Percentiles rank a stretch among this genome's conserved stretches.
phyloP scores from a whole-genome alignment of 2,329 filamentous ascomycete species.

The Xylaria sp. region DNA sequence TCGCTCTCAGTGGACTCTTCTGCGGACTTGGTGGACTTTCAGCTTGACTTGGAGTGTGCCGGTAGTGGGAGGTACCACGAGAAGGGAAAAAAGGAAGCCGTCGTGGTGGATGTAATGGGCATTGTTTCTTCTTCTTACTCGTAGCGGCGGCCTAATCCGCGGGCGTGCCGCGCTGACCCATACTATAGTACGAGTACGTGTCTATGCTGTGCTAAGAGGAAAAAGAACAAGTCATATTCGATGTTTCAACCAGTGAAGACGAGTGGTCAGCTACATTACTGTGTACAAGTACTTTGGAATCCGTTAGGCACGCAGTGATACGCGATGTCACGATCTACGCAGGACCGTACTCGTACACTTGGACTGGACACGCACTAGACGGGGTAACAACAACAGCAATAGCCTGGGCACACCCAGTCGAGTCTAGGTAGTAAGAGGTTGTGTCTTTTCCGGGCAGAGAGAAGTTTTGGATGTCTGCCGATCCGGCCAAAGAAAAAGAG shows the following conservation, averaged over 20 bases:
- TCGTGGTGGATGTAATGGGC: neutral
- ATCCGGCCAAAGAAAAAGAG: neutral
- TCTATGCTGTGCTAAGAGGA: neutral
- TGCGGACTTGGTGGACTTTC: neutral
- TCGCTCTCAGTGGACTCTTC: neutral
- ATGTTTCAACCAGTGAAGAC: neutral
- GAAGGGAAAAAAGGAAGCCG: conserved; percentile 3
- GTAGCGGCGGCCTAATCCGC: conserved; percentile 16
- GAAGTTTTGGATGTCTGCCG: neutral
- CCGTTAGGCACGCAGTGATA: neutral
- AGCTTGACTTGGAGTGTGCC: neutral
- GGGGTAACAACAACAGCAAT: neutral
- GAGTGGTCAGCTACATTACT: neutral
- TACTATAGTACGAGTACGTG: neutral
- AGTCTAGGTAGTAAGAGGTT: neutral
- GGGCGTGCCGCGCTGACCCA: neutral
- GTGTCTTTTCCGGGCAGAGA: neutral
- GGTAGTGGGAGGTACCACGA: neutral
- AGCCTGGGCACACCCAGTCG: neutral
- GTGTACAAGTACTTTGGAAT: too few species aligned
- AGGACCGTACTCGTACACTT: too few species aligned
- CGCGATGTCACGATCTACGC: neutral
- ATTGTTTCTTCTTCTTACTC: neutral
- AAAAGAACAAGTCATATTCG: conserved; percentile 5
- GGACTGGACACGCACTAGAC: neutral